Evolutionary conservation across 768 basidiomycete genomes (phyloP), one percentile per base, ranked within the genome.

Genomic region (Lactarius sanguifluus): DNA sequence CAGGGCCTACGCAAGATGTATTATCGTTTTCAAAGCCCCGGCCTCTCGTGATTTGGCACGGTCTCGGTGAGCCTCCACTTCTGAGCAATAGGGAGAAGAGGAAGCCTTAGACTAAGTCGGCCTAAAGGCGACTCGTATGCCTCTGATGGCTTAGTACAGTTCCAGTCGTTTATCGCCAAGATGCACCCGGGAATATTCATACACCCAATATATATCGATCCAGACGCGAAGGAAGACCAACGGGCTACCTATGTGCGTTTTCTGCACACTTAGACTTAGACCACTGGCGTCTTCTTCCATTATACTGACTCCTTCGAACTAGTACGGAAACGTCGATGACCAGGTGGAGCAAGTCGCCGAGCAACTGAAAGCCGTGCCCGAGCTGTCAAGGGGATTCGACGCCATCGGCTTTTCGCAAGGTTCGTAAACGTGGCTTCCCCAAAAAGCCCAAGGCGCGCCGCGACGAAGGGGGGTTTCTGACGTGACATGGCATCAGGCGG

Each of bases 331-430:
- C 66, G 82, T 92, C 45, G 81, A 91, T 63, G 81, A 85, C 6
- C 93, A 95, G 72, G 71, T 95, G 5, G 82, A 79, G 25, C 45
- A 81, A 36, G 92, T 89, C 7, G 81, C 88, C 16, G 78, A 81
- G 34, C 90, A 94, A 73, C 77, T 95, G 4, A 77, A 80, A 36
- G 80, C 76, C 1, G 82, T 94, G 40, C 81, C 85, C 1, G 86
- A 93, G 71, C 82, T 95, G 18, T 67, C 79, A 57, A 72, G 72
- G 34, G 93, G 93, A 3, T 95, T 94, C 70, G 92, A 94, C 73
- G 93, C 90, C 18, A 86, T 95, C 60, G 93, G 93, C 1, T 88
- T 95, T 76, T 94, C 92, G 1, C 93, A 95, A 83, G 92, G 89
- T 76, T 61, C n/a, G 74, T 61, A 20, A 18, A 6, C 13, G 8